Base-by-base conservation (phyloP, 1,284 basidiomycete genomes). In the Ustilago trichophora region DNA sequence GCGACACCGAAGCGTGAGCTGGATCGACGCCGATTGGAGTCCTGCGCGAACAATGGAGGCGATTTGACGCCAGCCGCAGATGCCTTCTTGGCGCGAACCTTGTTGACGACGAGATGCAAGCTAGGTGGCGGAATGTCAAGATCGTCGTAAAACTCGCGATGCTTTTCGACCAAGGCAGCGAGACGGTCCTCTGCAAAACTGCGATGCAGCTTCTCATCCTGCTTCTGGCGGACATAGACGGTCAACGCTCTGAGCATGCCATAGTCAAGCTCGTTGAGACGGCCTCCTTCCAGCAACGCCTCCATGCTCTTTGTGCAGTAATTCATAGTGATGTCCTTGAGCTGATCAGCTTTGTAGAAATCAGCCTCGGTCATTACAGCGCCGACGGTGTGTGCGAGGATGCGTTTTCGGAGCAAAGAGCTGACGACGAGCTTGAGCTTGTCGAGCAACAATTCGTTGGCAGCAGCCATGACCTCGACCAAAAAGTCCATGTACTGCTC, bases 281-380 rank as follows among this genome's bases (percentile, higher is more conserved):
- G 86, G 5, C 87, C 87, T 25, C 85, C 85, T 79, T 97, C 93
- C 19, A 98, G 86, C 49, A 97, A 86, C 0, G 89, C 89, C 81
- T 98, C 96, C 84, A 97, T 85, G 77, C 92, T 93, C 55, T 87
- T 86, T 2, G 87, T 84, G 71, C 94, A 89, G 82, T 94, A 98
- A 35, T 86, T 86, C 80, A 94, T 91, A 15, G 94, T 85, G 42
- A 88, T 87, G 19, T 87, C 85, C 25, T 88, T 86, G 48, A 98
- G 87, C 5, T 87, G 86, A 15, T 83, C 80, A 1, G 90, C 90
- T 72, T 93, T 86, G 82, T 89, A 91, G 78, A 91, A 88, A 0
- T 88, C 86, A 0, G 93, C 92, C 41, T 97, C 92, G 26, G 88
- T 83, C 27, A 97, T 88, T 22, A 98, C 84, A 51, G 89, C 88